Percentiles rank a stretch among this genome's conserved stretches.
Evolutionary conservation across 495 filamentous ascomycete species (phyloP).

Genomic region (Cryomyces antarcticus): DNA sequence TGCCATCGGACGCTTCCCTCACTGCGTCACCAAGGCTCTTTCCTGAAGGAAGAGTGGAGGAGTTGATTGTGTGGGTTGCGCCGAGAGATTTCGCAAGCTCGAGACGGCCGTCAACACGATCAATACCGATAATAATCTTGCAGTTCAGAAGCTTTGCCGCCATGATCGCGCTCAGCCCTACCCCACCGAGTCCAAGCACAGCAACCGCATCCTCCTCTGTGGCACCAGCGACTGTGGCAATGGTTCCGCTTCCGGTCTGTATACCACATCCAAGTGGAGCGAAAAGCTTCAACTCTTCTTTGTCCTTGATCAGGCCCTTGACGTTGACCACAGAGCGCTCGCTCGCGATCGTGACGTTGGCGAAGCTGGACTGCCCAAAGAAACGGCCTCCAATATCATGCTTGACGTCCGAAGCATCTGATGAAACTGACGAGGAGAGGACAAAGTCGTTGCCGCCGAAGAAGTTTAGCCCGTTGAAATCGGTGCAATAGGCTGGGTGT

Average conservation of each 20-base stretch:
- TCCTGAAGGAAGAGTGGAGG: neutral
- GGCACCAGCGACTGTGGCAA: slow-evolving; percentile 9
- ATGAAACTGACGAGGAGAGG: neutral
- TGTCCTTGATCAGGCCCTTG: slow-evolving; percentile 6
- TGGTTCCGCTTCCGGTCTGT: slow-evolving; percentile 20
- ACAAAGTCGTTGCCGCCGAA: slow-evolving; percentile 4
- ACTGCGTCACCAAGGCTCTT: slow-evolving; percentile 2
- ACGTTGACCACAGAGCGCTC: slow-evolving; percentile 15
- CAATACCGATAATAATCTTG: slow-evolving; percentile 11
- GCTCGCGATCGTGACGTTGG: slow-evolving; percentile 12
- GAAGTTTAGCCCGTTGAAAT: slow-evolving; percentile 11
- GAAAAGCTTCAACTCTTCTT: slow-evolving; percentile 13
- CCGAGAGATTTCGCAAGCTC: slow-evolving; percentile 11
- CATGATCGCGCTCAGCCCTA: slow-evolving; percentile 13
- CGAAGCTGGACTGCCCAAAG: slow-evolving; percentile 15
- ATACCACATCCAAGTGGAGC: slow-evolving; percentile 25
- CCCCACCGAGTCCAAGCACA: slow-evolving; percentile 12
- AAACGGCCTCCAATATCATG: slow-evolving; percentile 8
- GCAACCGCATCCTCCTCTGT: slow-evolving; percentile 5
- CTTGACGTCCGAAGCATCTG: neutral
- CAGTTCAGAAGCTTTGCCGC: slow-evolving; percentile 10
- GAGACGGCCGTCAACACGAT: slow-evolving; percentile 8
- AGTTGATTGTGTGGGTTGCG: slow-evolving; percentile 10
- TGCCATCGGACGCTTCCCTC: slow-evolving; percentile 3
- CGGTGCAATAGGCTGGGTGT: slow-evolving; percentile 12